Percentiles rank a stretch among this genome's conserved stretches.
Conservation (phyloP, 192 early-diverging fungal species). For the Powellomyces hirtus region DNA sequence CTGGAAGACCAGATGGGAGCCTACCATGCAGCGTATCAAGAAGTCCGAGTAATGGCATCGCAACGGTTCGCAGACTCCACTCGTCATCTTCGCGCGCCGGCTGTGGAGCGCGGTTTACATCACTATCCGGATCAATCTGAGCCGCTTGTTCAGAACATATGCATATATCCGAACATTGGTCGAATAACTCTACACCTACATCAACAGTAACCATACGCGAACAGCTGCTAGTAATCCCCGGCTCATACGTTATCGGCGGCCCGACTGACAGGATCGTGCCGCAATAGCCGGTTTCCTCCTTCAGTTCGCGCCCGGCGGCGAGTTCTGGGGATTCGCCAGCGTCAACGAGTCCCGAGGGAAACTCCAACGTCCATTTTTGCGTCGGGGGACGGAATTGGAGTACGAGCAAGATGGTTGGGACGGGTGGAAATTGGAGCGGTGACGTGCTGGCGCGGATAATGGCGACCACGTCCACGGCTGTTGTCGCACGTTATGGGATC, state of each 20-base stretch:
- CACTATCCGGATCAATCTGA: conserved; percentile 20
- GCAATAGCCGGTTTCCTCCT: conserved; percentile 26
- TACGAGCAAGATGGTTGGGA: conserved; percentile 14
- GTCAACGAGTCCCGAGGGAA: conserved; percentile 28
- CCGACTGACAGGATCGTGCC: background rate
- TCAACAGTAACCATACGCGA: conserved; percentile 2
- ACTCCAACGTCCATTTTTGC: conserved; percentile 28
- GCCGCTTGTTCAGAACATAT: background rate
- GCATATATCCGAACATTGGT: no score
- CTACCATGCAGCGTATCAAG: background rate
- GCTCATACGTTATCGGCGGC: conserved; percentile 28
- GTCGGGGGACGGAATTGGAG: conserved; percentile 30
- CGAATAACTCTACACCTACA: no score
- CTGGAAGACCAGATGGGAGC: no score
- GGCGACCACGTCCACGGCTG: conserved; percentile 28
- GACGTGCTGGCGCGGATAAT: background rate
- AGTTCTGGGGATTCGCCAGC: conserved; percentile 2
- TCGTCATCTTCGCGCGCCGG: conserved; percentile 21
- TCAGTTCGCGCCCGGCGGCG: conserved; percentile 26
- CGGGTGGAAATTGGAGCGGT: background rate
- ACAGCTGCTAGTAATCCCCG: conserved; percentile 29
- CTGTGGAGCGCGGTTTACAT: background rate
- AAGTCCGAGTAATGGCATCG: conserved; percentile 9
- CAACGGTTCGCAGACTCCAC: conserved; percentile 22
- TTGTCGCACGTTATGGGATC: no score